Base-by-base conservation (phyloP, 2,329 filamentous ascomycete species). In the Pseudogymnoascus sp. region DNA sequence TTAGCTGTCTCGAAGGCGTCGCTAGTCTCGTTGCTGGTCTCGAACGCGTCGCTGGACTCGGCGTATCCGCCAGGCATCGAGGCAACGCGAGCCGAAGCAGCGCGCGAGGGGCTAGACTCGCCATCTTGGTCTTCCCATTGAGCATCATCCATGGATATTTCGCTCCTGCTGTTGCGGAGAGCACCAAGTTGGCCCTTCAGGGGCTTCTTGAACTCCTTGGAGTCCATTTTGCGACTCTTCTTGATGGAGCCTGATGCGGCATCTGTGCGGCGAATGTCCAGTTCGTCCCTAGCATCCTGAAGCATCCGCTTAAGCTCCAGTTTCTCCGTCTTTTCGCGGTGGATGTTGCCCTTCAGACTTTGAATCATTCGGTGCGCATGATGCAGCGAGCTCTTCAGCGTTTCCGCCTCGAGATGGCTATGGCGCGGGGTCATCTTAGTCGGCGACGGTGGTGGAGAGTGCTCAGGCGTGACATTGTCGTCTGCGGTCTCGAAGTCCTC, bases 291-390 rank as follows among this genome's bases (percentile, higher is more conserved):
- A 24, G 93, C 89, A 71, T 99, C 95, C 77, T 98, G 93, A 31
- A 98, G 84, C 84, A 99, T 91, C 65, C 93, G 89, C 77, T 91
- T 93, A 62, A 98, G 84, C 76, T 99, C 95, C 28, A 98, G 84
- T 80, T 97, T 99, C 76, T 99, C 95, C 0, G 93, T 97, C 86
- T 98, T 99, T 76, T 99, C 95, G 35, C 95, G 89, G 75, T 99
- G 93, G 56, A 98, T 90, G 71, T 93, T 96, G 74, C 89, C 92
- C 76, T 96, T 92, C 69, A 98, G 84, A 71, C 91, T 96, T 74
- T 98, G 93, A 64, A 99, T 97, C 78, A 96, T 97, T 64, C 93
- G 87, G 75, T 98, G 95, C 40, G 95, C 93, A 74, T 99, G 95
- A 68, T 92, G 89, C 28, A 98, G 82, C 26, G 93, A 97, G 62